Evolutionary conservation across 345 rosid genomes (phyloP).

Genomic region (Salix dunnii): DNA sequence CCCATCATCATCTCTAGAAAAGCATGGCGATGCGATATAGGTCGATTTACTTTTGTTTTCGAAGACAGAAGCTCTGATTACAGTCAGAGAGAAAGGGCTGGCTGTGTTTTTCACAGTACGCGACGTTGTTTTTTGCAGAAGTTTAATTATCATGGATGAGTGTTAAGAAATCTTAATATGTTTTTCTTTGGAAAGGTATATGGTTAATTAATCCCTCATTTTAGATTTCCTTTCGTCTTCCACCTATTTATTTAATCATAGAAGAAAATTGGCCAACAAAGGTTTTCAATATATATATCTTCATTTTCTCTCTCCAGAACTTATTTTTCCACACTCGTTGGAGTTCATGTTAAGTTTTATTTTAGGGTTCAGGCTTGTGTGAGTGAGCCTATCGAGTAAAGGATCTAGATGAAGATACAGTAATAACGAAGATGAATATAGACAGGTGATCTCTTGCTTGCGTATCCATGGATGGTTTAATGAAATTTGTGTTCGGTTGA

Average conservation of each 20-base stretch:
- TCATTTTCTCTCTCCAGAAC: not conserved
- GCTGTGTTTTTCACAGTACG: too few species aligned
- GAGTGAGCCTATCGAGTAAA: not conserved
- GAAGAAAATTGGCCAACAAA: too few species aligned
- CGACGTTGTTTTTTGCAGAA: too few species aligned
- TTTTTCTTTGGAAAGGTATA: not conserved
- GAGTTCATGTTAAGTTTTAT: not conserved
- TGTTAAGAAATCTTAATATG: not conserved
- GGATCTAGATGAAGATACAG: not conserved
- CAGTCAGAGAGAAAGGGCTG: too few species aligned
- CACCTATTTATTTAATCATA: too few species aligned
- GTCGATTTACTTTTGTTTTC: too few species aligned
- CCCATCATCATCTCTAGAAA: too few species aligned
- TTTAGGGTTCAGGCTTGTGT: not conserved
- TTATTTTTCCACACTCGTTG: not conserved
- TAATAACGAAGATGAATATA: not conserved
- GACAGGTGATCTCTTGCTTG: not conserved
- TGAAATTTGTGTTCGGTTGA: not conserved
- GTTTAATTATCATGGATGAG: not conserved
- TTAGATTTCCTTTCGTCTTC: too few species aligned
- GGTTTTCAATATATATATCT: not conserved
- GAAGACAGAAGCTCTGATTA: too few species aligned
- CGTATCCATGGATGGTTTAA: not conserved
- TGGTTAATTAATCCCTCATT: not conserved
- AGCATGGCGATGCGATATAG: too few species aligned